Percentiles rank a stretch among this genome's conserved stretches.
Conservation (phyloP, 1,139 yeast genomes). For the Pichia sp. region DNA sequence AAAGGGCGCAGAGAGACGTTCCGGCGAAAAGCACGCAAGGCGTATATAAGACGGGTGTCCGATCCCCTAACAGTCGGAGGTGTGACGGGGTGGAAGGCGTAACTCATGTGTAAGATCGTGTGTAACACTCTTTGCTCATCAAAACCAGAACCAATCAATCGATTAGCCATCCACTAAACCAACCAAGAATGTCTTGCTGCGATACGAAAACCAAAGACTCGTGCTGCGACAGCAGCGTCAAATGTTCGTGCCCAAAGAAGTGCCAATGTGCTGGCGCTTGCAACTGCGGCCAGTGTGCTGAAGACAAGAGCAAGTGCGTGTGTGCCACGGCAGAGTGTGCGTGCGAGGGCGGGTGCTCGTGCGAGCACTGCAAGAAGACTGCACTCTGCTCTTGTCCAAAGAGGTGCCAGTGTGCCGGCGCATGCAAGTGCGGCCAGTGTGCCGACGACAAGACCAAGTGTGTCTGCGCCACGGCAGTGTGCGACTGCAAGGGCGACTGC, state of each 20-base stretch:
- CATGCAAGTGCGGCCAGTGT: slow-evolving; percentile 18
- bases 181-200: neutral
- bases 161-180: neutral
- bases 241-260: slow-evolving; percentile 12
- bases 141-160: neutral
- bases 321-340: slow-evolving; percentile 19
- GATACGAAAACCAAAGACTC: slow-evolving; percentile 6
- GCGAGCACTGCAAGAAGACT: slow-evolving; percentile 11
- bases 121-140: neutral
- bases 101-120: neutral
- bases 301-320: slow-evolving; percentile 15
- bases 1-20: slow-evolving; percentile 3
- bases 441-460: slow-evolving; percentile 17
- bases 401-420: slow-evolving; percentile 18
- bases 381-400: slow-evolving; percentile 14
- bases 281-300: slow-evolving; percentile 18
- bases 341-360: slow-evolving; percentile 16
- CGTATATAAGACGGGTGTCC: neutral
- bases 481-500: slow-evolving; percentile 17
- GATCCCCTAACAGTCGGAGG: neutral
- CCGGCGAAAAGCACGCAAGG: slow-evolving; percentile 14
- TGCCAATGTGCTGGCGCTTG: slow-evolving; percentile 20
- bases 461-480: slow-evolving; percentile 18
- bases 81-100: no score
- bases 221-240: slow-evolving; percentile 1